phyloP scores from a whole-genome alignment of 176 grass and related monocot genomes.

The Bonia amplexicaulis region DNA sequence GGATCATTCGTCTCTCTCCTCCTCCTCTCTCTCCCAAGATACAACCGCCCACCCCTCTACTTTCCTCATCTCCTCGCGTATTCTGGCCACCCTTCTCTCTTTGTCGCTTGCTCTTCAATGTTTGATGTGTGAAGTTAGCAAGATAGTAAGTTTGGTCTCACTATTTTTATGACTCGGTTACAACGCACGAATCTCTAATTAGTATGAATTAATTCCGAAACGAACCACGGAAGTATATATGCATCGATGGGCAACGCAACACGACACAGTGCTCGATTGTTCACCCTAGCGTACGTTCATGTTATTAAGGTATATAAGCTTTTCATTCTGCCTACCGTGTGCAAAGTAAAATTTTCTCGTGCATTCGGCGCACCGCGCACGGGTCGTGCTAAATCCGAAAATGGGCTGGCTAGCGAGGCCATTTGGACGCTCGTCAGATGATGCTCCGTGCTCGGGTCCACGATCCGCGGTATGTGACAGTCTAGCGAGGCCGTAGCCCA shows the following conservation, averaged over 20 bases:
- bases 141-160: too few relatives aligned
- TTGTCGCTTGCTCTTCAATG: too few relatives aligned
- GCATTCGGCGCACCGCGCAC: background rate
- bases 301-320: background rate
- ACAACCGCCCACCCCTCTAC: too few relatives aligned
- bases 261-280: background rate
- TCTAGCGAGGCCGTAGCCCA: too few relatives aligned
- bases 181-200: too few relatives aligned
- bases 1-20: too few relatives aligned
- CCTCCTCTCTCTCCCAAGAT: too few relatives aligned
- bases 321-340: too few relatives aligned
- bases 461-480: background rate
- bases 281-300: background rate
- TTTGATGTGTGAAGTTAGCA: too few relatives aligned
- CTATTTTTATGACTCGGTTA: too few relatives aligned
- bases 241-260: background rate
- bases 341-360: background rate
- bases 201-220: background rate
- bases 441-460: background rate
- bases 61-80: too few relatives aligned
- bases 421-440: background rate
- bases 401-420: background rate
- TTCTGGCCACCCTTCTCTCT: too few relatives aligned
- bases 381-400: background rate
- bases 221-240: background rate